phyloP scores from a whole-genome alignment of 2,329 filamentous ascomycete species.

The Penicillium sp. region DNA sequence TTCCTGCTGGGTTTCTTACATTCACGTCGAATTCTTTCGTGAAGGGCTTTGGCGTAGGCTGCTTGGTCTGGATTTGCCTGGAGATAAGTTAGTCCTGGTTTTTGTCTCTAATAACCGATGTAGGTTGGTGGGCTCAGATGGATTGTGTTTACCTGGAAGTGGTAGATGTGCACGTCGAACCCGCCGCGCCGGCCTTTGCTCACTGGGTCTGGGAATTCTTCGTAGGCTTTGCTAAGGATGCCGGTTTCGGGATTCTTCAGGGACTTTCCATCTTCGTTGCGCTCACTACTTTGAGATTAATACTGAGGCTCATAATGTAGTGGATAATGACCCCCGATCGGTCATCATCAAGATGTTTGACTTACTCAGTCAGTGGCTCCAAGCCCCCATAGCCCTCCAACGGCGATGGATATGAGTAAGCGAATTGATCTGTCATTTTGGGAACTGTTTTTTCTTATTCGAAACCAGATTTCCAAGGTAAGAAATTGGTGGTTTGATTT shows the following conservation, averaged over 20 bases:
- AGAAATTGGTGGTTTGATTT: not conserved
- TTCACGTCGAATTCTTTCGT: constrained; percentile 76
- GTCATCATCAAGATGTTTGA: not conserved
- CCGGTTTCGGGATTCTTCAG: constrained; percentile 65
- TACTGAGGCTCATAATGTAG: not conserved
- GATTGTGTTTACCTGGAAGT: constrained; percentile 53
- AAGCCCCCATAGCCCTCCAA: constrained; percentile 53
- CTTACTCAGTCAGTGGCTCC: constrained; percentile 48
- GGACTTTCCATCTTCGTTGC: constrained; percentile 73
- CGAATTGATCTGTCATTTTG: constrained; percentile 52
- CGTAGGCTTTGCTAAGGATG: constrained; percentile 67
- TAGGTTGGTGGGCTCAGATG: not conserved
- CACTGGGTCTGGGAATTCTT: constrained; percentile 67
- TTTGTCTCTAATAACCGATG: too few species aligned
- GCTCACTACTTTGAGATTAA: constrained; percentile 47
- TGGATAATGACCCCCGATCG: not conserved
- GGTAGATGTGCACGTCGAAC: constrained; percentile 88
- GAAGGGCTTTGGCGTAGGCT: constrained; percentile 69
- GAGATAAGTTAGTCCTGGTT: not conserved
- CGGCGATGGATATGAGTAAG: constrained; percentile 57
- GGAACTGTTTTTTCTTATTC: not conserved
- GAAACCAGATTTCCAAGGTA: too few species aligned
- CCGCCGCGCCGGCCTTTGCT: constrained; percentile 66
- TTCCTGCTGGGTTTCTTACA: constrained; percentile 55
- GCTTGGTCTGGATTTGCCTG: constrained; percentile 61